phyloP scores from a whole-genome alignment of 2,329 filamentous ascomycete genomes.

The Ascochyta viciae-villosae region DNA sequence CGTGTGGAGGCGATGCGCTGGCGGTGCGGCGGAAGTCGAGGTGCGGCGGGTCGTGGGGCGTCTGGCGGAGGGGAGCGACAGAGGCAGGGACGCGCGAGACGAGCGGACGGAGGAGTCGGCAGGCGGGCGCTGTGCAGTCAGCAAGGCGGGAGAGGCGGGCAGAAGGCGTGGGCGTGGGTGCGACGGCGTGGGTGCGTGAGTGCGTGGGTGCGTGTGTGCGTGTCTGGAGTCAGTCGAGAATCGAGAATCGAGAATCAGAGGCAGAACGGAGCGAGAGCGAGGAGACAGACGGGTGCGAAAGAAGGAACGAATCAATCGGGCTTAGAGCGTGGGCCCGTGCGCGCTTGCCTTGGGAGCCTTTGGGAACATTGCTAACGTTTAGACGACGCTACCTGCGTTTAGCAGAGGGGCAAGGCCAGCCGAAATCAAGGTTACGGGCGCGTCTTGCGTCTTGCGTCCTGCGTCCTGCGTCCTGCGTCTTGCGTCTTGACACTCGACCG shows the following conservation, averaged over 20 bases:
- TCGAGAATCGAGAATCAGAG: background rate
- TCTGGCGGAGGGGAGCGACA: slow-evolving; percentile 32
- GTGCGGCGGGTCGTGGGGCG: slow-evolving; percentile 35
- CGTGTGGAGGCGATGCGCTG: slow-evolving; percentile 35
- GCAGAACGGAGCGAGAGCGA: slow-evolving; percentile 20
- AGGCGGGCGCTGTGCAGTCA: slow-evolving; percentile 29
- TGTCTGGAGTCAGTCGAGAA: slow-evolving; percentile 29
- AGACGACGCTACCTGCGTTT: slow-evolving; percentile 26
- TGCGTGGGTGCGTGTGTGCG: slow-evolving; percentile 25
- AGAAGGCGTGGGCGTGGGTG: slow-evolving; percentile 21
- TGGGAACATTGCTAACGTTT: slow-evolving; percentile 17
- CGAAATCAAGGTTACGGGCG: slow-evolving; percentile 17
- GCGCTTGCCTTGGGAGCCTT: slow-evolving; percentile 11
- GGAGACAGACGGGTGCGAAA: slow-evolving; percentile 17
- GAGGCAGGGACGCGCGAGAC: slow-evolving; percentile 35
- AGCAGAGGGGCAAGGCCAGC: slow-evolving; percentile 21
- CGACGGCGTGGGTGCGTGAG: slow-evolving; percentile 22
- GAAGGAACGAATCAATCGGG: slow-evolving; percentile 20
- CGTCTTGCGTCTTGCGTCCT: background rate
- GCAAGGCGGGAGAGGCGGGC: slow-evolving; percentile 10
- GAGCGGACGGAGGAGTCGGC: slow-evolving; percentile 21
- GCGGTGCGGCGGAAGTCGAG: slow-evolving; percentile 29
- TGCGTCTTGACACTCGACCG: background rate
- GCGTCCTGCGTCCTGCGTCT: no score
- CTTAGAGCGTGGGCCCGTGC: slow-evolving; percentile 25